Evolutionary conservation across 1,284 basidiomycete genomes (phyloP).

Genomic region (Xerocomus cyaneibrunnescens): DNA sequence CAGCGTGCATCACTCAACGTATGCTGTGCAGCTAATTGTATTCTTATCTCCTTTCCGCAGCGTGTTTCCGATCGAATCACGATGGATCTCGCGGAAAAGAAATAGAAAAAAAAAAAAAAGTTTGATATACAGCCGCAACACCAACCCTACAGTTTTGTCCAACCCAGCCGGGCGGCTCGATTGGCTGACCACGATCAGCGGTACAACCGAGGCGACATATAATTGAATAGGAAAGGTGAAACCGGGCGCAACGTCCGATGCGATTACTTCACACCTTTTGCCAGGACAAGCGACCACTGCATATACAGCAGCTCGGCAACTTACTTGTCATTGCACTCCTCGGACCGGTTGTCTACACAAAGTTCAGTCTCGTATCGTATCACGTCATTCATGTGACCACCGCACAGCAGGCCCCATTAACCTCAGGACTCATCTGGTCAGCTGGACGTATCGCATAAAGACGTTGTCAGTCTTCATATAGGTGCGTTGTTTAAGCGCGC

Average conservation of each 20-base stretch:
- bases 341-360: conserved; percentile 26
- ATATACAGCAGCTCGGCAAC: conserved; percentile 15
- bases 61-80: conserved; percentile 17
- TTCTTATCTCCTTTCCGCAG: conserved; percentile 33
- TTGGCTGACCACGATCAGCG: conserved; percentile 21
- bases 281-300: conserved; percentile 16
- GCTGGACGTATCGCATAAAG: conserved; percentile 22
- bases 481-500: conserved; percentile 25
- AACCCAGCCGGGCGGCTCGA: conserved; percentile 13
- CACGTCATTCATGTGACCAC: conserved; percentile 34
- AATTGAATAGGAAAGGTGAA: conserved; percentile 4
- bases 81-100: conserved; percentile 9
- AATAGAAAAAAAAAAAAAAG: conserved; percentile 4
- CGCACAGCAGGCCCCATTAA: conserved; percentile 19
- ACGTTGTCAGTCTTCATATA: conserved; percentile 20
- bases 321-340: conserved; percentile 5
- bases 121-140: conserved; percentile 19
- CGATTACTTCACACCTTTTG: conserved; percentile 17
- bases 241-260: conserved; percentile 14
- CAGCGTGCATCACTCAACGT: conserved; percentile 33
- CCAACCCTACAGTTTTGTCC: conserved; percentile 6
- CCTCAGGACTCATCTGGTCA: conserved; percentile 16
- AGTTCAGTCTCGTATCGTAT: conserved; percentile 30
- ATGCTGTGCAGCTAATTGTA: conserved; percentile 26
- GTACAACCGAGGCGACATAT: conserved; percentile 9